A percentile compares a stretch with the other conserved stretches of the same genome.
phyloP scores from a whole-genome alignment of 306 rosid species.

The Corylus avellana region DNA sequence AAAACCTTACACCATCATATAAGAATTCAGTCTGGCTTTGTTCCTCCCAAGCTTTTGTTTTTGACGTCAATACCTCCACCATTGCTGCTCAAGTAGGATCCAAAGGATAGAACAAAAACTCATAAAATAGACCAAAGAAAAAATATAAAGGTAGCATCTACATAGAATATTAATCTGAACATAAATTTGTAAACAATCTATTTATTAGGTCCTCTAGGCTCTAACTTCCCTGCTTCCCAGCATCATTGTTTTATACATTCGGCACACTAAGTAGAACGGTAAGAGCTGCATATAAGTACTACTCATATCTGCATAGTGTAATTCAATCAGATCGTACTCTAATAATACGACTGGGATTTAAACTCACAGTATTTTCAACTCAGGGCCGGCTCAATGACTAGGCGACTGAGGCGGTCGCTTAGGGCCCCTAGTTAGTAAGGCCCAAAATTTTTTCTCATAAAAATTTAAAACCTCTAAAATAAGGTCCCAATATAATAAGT shows the following conservation, averaged over 20 bases:
- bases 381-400: no score
- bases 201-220: neutral
- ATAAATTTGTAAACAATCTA: neutral
- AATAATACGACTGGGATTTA: neutral
- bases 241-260: neutral
- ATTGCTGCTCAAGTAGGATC: slow-evolving; percentile 44
- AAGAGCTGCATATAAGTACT: neutral
- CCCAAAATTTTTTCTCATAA: no score
- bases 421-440: no score
- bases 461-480: no score
- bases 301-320: neutral
- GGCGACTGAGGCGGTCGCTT: no score
- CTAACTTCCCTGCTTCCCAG: neutral
- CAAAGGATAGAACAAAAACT: neutral
- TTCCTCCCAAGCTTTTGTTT: slow-evolving; percentile 69
- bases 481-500: no score
- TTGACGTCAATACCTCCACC: slow-evolving; percentile 60
- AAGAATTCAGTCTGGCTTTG: slow-evolving; percentile 60
- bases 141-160: neutral
- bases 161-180: neutral
- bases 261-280: neutral
- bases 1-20: slow-evolving; percentile 65
- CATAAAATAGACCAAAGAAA: neutral
- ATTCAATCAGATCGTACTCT: neutral
- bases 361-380: neutral